These are phyloP conservation scores for Didymella lethalis DNA, from an alignment of 2,329 filamentous ascomycete genomes.

Conservation along the genomic window DNA sequence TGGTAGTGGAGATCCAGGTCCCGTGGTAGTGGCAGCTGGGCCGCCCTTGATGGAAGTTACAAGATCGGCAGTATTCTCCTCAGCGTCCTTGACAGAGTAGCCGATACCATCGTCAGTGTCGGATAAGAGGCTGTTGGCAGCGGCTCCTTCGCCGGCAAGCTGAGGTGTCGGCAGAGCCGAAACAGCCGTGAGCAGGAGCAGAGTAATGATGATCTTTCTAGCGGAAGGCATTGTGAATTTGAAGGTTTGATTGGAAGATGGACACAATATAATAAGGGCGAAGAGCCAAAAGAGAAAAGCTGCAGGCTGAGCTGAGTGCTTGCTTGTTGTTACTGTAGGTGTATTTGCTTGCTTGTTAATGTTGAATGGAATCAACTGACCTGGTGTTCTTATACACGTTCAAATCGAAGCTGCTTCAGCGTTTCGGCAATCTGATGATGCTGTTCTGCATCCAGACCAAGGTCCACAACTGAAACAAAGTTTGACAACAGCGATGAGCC, in stretches of 20 bases:
- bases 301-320: not conserved
- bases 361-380: too few species aligned
- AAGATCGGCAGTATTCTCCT: constrained; percentile 5
- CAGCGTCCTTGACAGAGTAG: constrained; percentile 8
- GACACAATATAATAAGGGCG: not conserved
- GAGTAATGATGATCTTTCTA: constrained; percentile 2
- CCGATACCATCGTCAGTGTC: constrained; percentile 9
- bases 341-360: constrained; percentile 1
- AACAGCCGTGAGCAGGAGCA: constrained; percentile 1
- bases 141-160: constrained; percentile 12
- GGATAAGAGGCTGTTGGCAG: constrained; percentile 9
- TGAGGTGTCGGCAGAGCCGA: constrained; percentile 6
- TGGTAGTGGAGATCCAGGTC: not conserved
- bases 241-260: not conserved
- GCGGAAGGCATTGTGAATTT: constrained; percentile 3
- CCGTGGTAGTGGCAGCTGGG: not conserved
- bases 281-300: not conserved
- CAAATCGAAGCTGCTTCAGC: too few species aligned
- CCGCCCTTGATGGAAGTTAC: not conserved
- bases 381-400: constrained; percentile 2
- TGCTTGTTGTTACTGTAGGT: not conserved
- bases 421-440: not conserved
- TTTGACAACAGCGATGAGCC: not conserved
- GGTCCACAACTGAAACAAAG: not conserved
- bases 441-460: not conserved